These are phyloP conservation scores for Fusarium sp. DNA, from an alignment of 2,329 filamentous ascomycete genomes.

Conservation along the genomic window DNA sequence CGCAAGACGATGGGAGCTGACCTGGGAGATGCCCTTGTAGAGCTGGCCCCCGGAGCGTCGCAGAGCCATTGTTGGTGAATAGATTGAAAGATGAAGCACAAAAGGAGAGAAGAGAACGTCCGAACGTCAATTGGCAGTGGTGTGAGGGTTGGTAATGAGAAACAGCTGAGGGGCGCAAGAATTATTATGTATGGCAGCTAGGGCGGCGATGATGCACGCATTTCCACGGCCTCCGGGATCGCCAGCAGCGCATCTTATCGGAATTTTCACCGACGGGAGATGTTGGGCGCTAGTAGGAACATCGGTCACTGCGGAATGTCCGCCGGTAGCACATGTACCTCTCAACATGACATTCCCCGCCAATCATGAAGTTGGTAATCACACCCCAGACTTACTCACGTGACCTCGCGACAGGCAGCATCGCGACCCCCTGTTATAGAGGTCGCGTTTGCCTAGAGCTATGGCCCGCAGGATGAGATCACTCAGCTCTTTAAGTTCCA, in stretches of 20 bases:
- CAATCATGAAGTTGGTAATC: slow-evolving; percentile 44
- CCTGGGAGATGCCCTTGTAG: slow-evolving; percentile 40
- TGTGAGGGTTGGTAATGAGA: slow-evolving; percentile 27
- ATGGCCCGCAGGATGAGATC: slow-evolving; percentile 37
- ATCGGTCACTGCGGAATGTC: not conserved
- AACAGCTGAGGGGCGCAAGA: slow-evolving; percentile 33
- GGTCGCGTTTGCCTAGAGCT: slow-evolving; percentile 49
- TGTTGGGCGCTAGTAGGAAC: slow-evolving; percentile 17
- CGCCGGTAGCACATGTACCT: slow-evolving; percentile 6
- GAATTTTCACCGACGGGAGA: slow-evolving; percentile 11
- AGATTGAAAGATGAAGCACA: not conserved
- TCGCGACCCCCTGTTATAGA: slow-evolving; percentile 33
- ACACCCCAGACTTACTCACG: slow-evolving; percentile 32
- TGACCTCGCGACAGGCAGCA: slow-evolving; percentile 43
- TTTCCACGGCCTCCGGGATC: slow-evolving; percentile 39
- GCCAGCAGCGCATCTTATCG: slow-evolving; percentile 37
- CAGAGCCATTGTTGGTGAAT: slow-evolving; percentile 43
- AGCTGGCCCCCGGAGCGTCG: slow-evolving; percentile 46
- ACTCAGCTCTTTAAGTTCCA: slow-evolving; percentile 36
- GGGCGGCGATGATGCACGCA: slow-evolving; percentile 42
- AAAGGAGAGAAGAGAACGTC: not conserved
- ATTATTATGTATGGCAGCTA: slow-evolving; percentile 25
- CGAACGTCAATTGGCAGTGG: slow-evolving; percentile 25
- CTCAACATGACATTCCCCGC: slow-evolving; percentile 12
- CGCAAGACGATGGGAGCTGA: slow-evolving; percentile 40